These are phyloP conservation scores for Huntiella bhutanensis DNA, from an alignment of 2,329 filamentous ascomycete genomes.

Conservation along the genomic window DNA sequence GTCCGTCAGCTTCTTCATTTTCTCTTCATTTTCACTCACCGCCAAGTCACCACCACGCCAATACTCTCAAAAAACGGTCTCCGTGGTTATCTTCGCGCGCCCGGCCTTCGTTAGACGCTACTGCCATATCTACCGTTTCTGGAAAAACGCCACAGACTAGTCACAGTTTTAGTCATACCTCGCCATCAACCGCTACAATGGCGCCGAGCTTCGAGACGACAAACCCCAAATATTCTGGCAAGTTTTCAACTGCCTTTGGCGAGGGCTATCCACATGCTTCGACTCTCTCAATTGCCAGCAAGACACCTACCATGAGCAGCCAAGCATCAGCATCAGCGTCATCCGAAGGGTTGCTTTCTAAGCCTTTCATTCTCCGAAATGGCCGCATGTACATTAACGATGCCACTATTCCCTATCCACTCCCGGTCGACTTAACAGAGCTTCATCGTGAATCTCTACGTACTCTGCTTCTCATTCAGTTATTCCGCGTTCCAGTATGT, in stretches of 20 bases:
- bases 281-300: constrained; percentile 11
- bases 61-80: constrained; percentile 5
- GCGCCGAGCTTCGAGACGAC: too few species aligned
- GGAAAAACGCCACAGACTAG: too few species aligned
- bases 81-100: constrained; percentile 3
- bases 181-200: too few species aligned
- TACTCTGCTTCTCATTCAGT: constrained; percentile 60
- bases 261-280: not conserved
- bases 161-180: too few species aligned
- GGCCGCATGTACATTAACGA: constrained; percentile 72
- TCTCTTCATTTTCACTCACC: not conserved
- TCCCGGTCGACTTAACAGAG: constrained; percentile 74
- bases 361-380: constrained; percentile 52
- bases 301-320: constrained; percentile 18
- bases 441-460: constrained; percentile 73
- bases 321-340: constrained; percentile 22
- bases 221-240: not conserved
- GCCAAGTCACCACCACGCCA: not conserved
- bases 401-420: constrained; percentile 52
- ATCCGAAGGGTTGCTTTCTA: constrained; percentile 23
- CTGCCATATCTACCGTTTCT: not conserved
- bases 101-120: not conserved
- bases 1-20: not conserved
- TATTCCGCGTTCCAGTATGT: constrained; percentile 66
- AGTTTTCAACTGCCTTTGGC: not conserved